phyloP scores from a whole-genome alignment of 2,329 filamentous ascomycete species.

The Macrophomina phaseolina region DNA sequence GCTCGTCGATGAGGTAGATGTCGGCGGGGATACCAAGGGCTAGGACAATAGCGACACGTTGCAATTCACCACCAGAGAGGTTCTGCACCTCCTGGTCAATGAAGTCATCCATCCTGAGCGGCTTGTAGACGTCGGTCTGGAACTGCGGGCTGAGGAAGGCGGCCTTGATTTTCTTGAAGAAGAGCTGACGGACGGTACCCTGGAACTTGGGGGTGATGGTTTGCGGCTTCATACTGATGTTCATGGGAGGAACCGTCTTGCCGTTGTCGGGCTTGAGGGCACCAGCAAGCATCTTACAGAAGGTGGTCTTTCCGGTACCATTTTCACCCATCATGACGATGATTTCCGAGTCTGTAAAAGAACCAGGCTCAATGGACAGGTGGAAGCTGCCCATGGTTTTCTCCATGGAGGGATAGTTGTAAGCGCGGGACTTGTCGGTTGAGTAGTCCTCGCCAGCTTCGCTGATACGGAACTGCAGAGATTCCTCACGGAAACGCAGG shows the following conservation, averaged over 20 bases:
- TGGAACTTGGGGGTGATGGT: constrained; percentile 99
- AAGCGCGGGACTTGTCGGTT: constrained; percentile 81
- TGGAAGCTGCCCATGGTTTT: constrained; percentile 92
- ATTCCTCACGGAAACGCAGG: constrained; percentile 96
- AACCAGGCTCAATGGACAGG: constrained; percentile 78
- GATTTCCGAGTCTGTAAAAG: constrained; percentile 97
- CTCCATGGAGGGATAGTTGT: constrained; percentile 86
- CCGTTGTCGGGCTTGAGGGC: constrained; percentile 87
- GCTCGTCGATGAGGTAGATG: constrained; percentile 98
- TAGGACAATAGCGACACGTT: constrained; percentile 97
- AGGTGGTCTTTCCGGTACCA: constrained; percentile 98
- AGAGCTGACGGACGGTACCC: constrained; percentile 94
- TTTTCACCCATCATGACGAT: constrained; percentile 99
- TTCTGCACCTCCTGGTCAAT: constrained; percentile 99
- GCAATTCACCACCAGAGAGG: constrained; percentile 97
- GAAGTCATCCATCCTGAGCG: constrained; percentile 98
- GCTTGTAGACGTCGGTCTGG: constrained; percentile 99
- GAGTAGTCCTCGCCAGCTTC: constrained; percentile 90
- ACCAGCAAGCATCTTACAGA: constrained; percentile 94
- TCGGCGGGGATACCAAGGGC: constrained; percentile 95
- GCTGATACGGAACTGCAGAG: constrained; percentile 90
- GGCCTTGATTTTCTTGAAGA: constrained; percentile 99
- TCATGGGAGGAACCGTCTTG: constrained; percentile 85
- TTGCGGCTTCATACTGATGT: constrained; percentile 99
- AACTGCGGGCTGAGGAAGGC: constrained; percentile 97